Conservation (phyloP, 192 early-diverging fungal genomes). For the Borealophlyctis nickersoniae region DNA sequence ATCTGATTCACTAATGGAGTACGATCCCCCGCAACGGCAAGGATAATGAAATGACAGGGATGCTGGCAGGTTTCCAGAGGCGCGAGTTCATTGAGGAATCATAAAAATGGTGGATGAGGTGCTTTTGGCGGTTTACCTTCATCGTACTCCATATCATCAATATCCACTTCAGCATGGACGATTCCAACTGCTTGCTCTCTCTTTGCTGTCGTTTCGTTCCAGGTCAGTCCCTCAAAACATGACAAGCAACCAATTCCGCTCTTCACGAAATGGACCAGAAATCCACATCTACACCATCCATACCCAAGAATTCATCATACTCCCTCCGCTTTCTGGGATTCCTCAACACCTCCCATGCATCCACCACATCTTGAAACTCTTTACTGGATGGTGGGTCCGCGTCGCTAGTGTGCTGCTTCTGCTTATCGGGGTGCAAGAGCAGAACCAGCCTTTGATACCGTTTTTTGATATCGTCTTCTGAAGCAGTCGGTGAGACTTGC, state of each 20-base stretch:
- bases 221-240: no score
- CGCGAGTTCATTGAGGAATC: not conserved
- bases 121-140: conserved; percentile 25
- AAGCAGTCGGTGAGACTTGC: conserved; percentile 41
- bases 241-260: no score
- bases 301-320: not conserved
- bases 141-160: conserved; percentile 79
- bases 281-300: no score
- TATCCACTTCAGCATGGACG: conserved; percentile 70
- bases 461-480: conserved; percentile 46
- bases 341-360: conserved; percentile 6
- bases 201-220: no score
- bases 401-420: not conserved
- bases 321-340: not conserved
- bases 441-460: conserved; percentile 55
- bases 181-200: no score
- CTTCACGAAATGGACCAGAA: no score
- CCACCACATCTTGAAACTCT: conserved; percentile 5
- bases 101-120: not conserved
- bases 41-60: not conserved
- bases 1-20: not conserved
- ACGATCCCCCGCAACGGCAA: conserved; percentile 14
- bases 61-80: not conserved
- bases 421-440: conserved; percentile 60
- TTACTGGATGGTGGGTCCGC: not conserved